Evolutionary conservation across 2,329 filamentous ascomycete genomes (phyloP).

Genomic region (Aureobasidium leucospermi): DNA sequence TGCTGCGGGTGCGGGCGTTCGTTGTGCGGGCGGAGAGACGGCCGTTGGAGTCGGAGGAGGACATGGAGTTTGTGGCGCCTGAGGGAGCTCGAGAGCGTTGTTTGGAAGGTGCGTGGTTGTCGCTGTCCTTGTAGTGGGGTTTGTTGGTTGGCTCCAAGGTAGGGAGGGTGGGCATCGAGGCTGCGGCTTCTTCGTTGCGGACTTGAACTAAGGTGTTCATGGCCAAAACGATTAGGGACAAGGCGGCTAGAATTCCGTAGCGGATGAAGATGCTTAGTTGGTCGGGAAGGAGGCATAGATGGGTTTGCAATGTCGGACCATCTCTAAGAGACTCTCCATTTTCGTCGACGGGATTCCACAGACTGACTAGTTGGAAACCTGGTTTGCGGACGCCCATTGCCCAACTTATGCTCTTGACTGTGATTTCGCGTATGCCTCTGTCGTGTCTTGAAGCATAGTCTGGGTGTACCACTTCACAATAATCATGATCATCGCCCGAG

Average conservation of each 20-base stretch:
- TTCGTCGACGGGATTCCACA: slow-evolving; percentile 82
- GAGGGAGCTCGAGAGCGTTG: slow-evolving; percentile 14
- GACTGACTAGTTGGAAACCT: slow-evolving; percentile 77
- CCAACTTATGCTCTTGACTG: slow-evolving; percentile 91
- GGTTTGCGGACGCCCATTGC: slow-evolving; percentile 89
- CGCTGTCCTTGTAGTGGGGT: not conserved
- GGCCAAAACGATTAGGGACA: slow-evolving; percentile 44
- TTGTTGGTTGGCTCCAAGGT: slow-evolving; percentile 18
- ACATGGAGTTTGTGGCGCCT: slow-evolving; percentile 25
- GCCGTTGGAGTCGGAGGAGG: slow-evolving; percentile 21
- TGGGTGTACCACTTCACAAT: slow-evolving; percentile 81
- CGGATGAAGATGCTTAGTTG: slow-evolving; percentile 76
- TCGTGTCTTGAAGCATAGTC: slow-evolving; percentile 53
- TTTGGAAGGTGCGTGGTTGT: slow-evolving; percentile 12
- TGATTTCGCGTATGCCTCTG: slow-evolving; percentile 62
- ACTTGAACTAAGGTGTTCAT: slow-evolving; percentile 34
- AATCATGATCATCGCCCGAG: slow-evolving; percentile 95
- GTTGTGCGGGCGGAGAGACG: slow-evolving; percentile 24
- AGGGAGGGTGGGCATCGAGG: slow-evolving; percentile 22
- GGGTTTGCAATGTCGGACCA: slow-evolving; percentile 68
- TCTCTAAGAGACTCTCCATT: slow-evolving; percentile 21
- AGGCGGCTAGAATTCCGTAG: slow-evolving; percentile 58
- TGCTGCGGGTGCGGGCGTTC: slow-evolving; percentile 29
- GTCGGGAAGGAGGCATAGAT: slow-evolving; percentile 84
- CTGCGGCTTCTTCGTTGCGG: slow-evolving; percentile 17